Evolutionary conservation across 192 early-diverging fungal species (phyloP), one percentile per base, ranked within the genome.

Genomic region (Gamsiella multidivaricata): DNA sequence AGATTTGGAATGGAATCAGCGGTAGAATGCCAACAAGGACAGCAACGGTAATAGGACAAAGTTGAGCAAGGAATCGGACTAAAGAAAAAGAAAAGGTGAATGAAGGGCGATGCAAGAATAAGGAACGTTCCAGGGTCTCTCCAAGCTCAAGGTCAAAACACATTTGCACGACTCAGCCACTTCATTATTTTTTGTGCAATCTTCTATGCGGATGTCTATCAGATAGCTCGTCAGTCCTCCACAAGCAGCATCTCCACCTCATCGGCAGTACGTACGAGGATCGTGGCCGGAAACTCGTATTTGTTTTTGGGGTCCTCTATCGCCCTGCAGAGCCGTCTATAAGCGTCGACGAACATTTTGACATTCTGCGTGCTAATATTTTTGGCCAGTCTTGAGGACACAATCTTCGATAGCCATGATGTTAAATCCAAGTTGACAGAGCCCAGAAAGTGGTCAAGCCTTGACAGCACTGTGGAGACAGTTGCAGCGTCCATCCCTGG

Each of bases 211-310:
- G n/a, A n/a, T n/a, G 18, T 47, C 46, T 63, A 23, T 49, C 25
- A 61, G n/a, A 29, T 41, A 14, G 14, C 39, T 41, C 39, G 42
- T 57, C 25, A 69, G 50, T 70, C 81, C 29, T 82, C 75, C 7
- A 81, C 80, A 28, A 88, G 84, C 18, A 93, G 81, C 43, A 83
- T 89, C 54, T 93, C 91, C 23, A 94, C 88, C 58, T 94, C 93
- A 37, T 90, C 88, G 7, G 91, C 88, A 8, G 86, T 89, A 49
- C 91, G 79, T 26, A 80, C 65, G 26, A 91, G 79, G n/a, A 92
- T 85, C 29, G 81, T 83, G 7, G 82, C 81, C 5, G 90, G 89
- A 66, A 85, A 86, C 61, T 89, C 86, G 70, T 91, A 91, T 15
- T 59, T 69, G 66, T 88, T 90, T 37, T 51, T 62, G 12, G 89